Base-by-base conservation (phyloP, 805 yeast genomes). In the Candida patagonica region DNA sequence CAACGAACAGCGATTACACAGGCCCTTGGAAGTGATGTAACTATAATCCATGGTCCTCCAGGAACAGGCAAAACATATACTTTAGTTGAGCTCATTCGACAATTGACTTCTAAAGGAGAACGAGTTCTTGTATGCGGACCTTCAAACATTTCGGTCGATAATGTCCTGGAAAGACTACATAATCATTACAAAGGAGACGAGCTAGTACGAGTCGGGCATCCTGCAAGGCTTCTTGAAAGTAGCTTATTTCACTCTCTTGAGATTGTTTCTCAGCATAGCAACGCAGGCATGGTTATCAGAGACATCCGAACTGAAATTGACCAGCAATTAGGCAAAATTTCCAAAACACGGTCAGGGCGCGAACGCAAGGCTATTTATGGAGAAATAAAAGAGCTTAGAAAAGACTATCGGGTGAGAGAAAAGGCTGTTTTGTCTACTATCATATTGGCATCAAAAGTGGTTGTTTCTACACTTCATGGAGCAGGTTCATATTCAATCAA, bases 61-160 rank as follows among this genome's bases (percentile, higher is more conserved):
- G 89, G 89, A 3, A 80, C 89, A 0, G 89, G 89, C 8, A 80
- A 80, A 54, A 89, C 97, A 0, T 80, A 79, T 46, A 88, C 96
- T 0, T 51, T 89, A 5, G 76, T 88, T 7, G 96, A 89, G 52
- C 62, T 84, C 6, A 78, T 87, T 26, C 73, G 80, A 38, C 96
- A 88, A 54, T 63, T 86, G 37, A 67, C 76, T 1, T 64, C 63
- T 6, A 40, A 35, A 2, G 73, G 73, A 6, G 67, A 73, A 45
- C 58, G 87, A 33, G 78, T 89, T 0, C 63, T 89, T 22, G 88
- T 89, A 0, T 88, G 96, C 62, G 96, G 96, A 0, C 95, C 97
- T 0, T 87, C 96, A 0, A 89, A 89, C 56, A 78, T 87, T 12
- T 76, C 96, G 1, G 94, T 88, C 1, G 97, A 89, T 57, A 89